These are phyloP conservation scores for Trichoderma simmonsii DNA, from an alignment of 2,329 filamentous ascomycete genomes.

Conservation along the genomic window DNA sequence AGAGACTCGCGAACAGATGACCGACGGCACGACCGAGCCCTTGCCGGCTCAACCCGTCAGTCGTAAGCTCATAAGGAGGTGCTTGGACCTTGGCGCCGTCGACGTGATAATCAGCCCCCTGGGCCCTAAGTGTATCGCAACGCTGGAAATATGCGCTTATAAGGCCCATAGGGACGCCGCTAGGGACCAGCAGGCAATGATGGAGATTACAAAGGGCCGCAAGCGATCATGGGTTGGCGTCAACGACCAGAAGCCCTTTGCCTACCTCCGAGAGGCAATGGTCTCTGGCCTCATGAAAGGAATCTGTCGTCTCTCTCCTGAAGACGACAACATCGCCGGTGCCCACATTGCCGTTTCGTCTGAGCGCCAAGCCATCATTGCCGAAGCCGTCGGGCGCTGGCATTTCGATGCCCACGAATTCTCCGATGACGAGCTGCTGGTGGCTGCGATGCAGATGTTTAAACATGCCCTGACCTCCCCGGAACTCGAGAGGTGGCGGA, in stretches of 20 bases:
- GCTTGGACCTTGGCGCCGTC: constrained; percentile 79
- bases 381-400: constrained; percentile 72
- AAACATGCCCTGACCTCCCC: constrained; percentile 81
- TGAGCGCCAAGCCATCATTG: constrained; percentile 64
- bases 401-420: constrained; percentile 87
- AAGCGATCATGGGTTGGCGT: constrained; percentile 92
- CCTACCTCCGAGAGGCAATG: constrained; percentile 89
- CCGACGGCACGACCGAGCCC: constrained; percentile 39
- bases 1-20: constrained; percentile 33
- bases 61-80: constrained; percentile 58
- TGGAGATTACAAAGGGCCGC: constrained; percentile 69
- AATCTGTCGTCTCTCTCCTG: constrained; percentile 71
- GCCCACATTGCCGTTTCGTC: constrained; percentile 66
- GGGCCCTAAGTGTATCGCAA: constrained; percentile 67
- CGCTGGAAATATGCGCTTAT: constrained; percentile 79
- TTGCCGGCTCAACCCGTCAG: constrained; percentile 30
- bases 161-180: constrained; percentile 73
- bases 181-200: constrained; percentile 67
- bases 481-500: constrained; percentile 75
- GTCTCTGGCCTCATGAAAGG: constrained; percentile 86
- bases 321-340: constrained; percentile 59
- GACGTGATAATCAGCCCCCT: constrained; percentile 84
- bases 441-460: constrained; percentile 83
- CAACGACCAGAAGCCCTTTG: constrained; percentile 79
- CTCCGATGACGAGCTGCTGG: constrained; percentile 83